Evolutionary conservation across 2,329 filamentous ascomycete genomes (phyloP).

Genomic region (Botryotinia narcissicola): DNA sequence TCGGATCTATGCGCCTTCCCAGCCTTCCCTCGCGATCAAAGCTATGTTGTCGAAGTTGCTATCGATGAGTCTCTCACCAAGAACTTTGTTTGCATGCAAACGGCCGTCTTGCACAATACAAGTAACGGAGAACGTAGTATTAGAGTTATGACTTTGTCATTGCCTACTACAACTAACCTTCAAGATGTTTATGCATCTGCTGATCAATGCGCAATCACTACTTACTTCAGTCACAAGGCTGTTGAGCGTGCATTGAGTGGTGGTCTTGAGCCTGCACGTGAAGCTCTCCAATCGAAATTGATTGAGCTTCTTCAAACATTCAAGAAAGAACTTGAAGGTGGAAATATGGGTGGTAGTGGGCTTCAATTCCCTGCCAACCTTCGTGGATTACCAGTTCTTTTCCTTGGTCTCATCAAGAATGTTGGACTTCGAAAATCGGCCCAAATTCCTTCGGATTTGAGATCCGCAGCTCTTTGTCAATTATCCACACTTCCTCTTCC

Average conservation of each 20-base stretch:
- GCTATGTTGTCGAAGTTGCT: slow-evolving; percentile 95
- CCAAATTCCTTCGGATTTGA: slow-evolving; percentile 89
- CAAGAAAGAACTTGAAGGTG: slow-evolving; percentile 92
- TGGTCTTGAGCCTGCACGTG: slow-evolving; percentile 85
- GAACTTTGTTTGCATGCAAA: slow-evolving; percentile 88
- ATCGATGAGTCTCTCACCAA: slow-evolving; percentile 94
- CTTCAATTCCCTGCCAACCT: slow-evolving; percentile 94
- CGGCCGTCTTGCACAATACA: slow-evolving; percentile 93
- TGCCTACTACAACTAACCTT: slow-evolving; percentile 88
- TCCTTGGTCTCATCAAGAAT: slow-evolving; percentile 94
- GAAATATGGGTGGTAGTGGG: slow-evolving; percentile 88
- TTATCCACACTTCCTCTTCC: slow-evolving; percentile 92
- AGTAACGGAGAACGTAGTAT: slow-evolving; percentile 97
- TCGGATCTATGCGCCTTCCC: slow-evolving; percentile 98
- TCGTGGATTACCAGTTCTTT: slow-evolving; percentile 81
- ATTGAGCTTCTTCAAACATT: slow-evolving; percentile 93
- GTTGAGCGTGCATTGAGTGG: slow-evolving; percentile 85
- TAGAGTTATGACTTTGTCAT: slow-evolving; percentile 85
- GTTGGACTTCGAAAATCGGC: slow-evolving; percentile 89
- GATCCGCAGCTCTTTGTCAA: slow-evolving; percentile 87
- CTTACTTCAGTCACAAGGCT: slow-evolving; percentile 96
- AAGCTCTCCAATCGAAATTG: slow-evolving; percentile 86
- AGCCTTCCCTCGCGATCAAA: slow-evolving; percentile 94
- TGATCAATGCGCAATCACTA: slow-evolving; percentile 88
- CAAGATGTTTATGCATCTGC: slow-evolving; percentile 92